Evolutionary conservation across 2,329 filamentous ascomycete genomes (phyloP), one percentile per base, ranked within the genome.

Genomic region (Arthrinium puccinioides): DNA sequence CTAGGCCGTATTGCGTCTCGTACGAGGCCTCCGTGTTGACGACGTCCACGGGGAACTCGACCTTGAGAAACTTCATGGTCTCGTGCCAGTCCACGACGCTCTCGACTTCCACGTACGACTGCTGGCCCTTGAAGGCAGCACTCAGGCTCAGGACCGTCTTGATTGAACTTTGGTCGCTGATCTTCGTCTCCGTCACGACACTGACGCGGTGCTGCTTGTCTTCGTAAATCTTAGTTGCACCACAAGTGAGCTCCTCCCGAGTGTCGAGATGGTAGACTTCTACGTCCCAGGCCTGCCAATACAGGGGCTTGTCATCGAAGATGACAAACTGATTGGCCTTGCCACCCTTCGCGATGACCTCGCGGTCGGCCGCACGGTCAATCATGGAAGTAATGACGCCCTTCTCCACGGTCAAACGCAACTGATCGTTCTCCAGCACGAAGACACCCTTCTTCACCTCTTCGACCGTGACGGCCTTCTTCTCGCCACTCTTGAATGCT

Each of bases 241-340:
- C 73, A 14, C 80, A 75, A 6, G 73, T 56, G 11, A 98, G 71
- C 56, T 90, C 84, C 56, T 84, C 76, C 39, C 88, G 80, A 2
- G 88, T 92, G 38, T 94, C 80, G 19, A 97, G 75, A 53, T 98
- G 92, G 65, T 83, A 98, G 20, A 97, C 89, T 61, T 98, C 92
- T 6, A 97, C 90, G 59, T 98, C 90, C 89, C 90, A 95, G 3
- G 88, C 89, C 63, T 96, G 87, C 89, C 88, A 97, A 67, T 94
- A 95, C 18, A 96, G 74, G 16, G 89, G 89, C 64, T 97, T 96
- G 64, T 98, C 92, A 54, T 98, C 92, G 53, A 94, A 97, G 18
- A 97, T 79, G 46, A 97, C 89, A 35, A 92, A 78, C 56, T 96
- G 88, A 48, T 94, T 95, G 18, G 84, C 89, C 57, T 89, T 89